Percentiles rank a stretch among this genome's conserved stretches.
phyloP scores from a whole-genome alignment of 78 protist genomes.

The Polysphondylium violaceum region DNA sequence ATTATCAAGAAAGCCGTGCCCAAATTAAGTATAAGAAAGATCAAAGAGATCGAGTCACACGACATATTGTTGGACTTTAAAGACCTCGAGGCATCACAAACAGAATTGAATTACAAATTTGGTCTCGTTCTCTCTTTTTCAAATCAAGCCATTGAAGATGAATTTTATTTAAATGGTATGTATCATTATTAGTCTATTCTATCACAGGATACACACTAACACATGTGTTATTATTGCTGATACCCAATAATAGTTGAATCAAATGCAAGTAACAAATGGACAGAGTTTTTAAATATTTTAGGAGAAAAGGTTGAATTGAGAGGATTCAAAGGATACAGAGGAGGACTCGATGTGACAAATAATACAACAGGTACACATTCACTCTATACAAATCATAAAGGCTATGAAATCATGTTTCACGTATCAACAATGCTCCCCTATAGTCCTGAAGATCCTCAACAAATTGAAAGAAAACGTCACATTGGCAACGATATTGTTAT shows the following conservation, averaged over 20 bases:
- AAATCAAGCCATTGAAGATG: constrained; percentile 70
- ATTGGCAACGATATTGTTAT: constrained; percentile 84
- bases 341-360: constrained; percentile 75
- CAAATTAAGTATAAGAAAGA: constrained; percentile 20
- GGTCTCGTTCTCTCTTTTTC: constrained; percentile 61
- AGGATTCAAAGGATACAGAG: constrained; percentile 58
- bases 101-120: constrained; percentile 65
- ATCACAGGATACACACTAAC: not conserved
- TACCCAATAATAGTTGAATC: too few species aligned
- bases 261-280: too few species aligned
- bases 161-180: constrained; percentile 60
- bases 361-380: constrained; percentile 79
- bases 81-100: constrained; percentile 56
- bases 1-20: constrained; percentile 57
- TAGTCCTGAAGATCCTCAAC: constrained; percentile 57
- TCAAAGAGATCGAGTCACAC: constrained; percentile 49
- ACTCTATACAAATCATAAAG: constrained; percentile 40
- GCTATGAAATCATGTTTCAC: constrained; percentile 84
- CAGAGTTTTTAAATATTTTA: constrained; percentile 51
- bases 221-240: too few species aligned
- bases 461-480: constrained; percentile 80
- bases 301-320: constrained; percentile 55
- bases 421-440: constrained; percentile 79
- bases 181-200: not conserved
- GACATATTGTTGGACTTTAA: constrained; percentile 51